Percentiles rank a stretch among this genome's conserved stretches.
Evolutionary conservation across 208 protist genomes (phyloP).

Genomic region (Crithidia acanthocephali): DNA sequence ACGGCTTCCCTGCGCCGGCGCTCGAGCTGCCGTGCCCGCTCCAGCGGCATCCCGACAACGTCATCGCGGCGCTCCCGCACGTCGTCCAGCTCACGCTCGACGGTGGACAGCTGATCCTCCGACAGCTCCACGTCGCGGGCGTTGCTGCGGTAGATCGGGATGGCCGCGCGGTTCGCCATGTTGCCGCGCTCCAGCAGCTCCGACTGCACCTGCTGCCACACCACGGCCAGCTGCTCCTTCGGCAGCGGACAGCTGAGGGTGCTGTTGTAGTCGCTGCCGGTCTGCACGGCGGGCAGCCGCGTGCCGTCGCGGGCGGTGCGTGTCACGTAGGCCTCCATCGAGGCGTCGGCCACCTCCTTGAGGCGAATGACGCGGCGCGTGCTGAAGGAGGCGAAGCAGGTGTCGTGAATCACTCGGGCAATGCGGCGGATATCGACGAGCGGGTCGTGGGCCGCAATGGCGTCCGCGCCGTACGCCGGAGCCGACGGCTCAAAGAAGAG

Average conservation of each 20-base stretch:
- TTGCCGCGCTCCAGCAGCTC: slow-evolving; percentile 36
- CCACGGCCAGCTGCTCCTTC: slow-evolving; percentile 59
- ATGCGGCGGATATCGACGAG: slow-evolving; percentile 41
- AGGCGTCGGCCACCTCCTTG: slow-evolving; percentile 32
- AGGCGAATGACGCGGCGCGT: slow-evolving; percentile 48
- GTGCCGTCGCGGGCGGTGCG: slow-evolving; percentile 20
- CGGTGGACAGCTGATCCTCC: slow-evolving; percentile 37
- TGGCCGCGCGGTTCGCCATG: slow-evolving; percentile 47
- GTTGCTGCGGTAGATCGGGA: slow-evolving; percentile 63
- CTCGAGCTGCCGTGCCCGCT: slow-evolving; percentile 35
- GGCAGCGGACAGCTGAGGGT: slow-evolving; percentile 48
- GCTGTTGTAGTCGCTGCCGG: slow-evolving; percentile 25
- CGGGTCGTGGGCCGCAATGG: slow-evolving; percentile 34
- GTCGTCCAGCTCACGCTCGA: slow-evolving; percentile 46
- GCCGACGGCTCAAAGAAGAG: slow-evolving; percentile 52
- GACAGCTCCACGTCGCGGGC: slow-evolving; percentile 42
- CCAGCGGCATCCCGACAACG: slow-evolving; percentile 68
- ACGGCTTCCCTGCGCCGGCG: slow-evolving; percentile 2
- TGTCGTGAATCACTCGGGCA: slow-evolving; percentile 43
- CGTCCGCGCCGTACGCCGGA: slow-evolving; percentile 29
- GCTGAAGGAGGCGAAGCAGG: slow-evolving; percentile 46
- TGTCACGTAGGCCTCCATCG: slow-evolving; percentile 33
- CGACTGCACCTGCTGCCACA: slow-evolving; percentile 56
- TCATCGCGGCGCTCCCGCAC: slow-evolving; percentile 46
- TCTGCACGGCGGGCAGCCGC: slow-evolving; percentile 19